Conservation (phyloP, 176 grass and related monocot genomes). For the Ensete glaucum region DNA sequence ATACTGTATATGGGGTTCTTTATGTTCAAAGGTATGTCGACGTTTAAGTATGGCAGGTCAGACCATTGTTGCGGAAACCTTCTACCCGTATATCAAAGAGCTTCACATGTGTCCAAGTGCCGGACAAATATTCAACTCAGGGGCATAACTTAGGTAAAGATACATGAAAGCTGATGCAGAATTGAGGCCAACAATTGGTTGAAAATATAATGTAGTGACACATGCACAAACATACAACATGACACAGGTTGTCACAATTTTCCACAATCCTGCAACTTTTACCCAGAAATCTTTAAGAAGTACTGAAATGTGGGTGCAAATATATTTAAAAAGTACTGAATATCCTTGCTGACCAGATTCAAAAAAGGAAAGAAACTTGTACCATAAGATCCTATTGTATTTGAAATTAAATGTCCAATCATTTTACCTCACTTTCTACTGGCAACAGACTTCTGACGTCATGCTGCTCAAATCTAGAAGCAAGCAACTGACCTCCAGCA, state of each 20-base stretch:
- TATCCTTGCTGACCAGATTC: too few species aligned
- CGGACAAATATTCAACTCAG: neutral
- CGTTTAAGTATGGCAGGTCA: neutral
- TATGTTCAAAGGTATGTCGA: neutral
- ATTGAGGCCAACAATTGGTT: neutral
- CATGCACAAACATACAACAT: neutral
- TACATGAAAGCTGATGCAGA: neutral
- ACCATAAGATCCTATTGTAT: neutral
- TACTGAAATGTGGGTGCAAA: too few species aligned
- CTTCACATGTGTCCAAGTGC: neutral
- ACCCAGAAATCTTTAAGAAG: too few species aligned
- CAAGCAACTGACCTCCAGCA: constrained; percentile 80
- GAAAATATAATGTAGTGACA: neutral
- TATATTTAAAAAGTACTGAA: too few species aligned
- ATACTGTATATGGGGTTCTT: neutral
- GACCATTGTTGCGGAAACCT: neutral
- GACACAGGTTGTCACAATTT: neutral
- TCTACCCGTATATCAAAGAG: neutral
- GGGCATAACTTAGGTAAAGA: neutral
- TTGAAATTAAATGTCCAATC: neutral
- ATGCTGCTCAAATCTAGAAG: constrained; percentile 96
- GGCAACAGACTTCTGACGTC: constrained; percentile 96
- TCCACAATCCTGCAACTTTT: too few species aligned
- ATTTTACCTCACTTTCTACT: constrained; percentile 90
- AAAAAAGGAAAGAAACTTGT: neutral